Evolutionary conservation across 2,329 filamentous ascomycete genomes (phyloP), one percentile per base, ranked within the genome.

Genomic region (Stachybotrys chartarum): DNA sequence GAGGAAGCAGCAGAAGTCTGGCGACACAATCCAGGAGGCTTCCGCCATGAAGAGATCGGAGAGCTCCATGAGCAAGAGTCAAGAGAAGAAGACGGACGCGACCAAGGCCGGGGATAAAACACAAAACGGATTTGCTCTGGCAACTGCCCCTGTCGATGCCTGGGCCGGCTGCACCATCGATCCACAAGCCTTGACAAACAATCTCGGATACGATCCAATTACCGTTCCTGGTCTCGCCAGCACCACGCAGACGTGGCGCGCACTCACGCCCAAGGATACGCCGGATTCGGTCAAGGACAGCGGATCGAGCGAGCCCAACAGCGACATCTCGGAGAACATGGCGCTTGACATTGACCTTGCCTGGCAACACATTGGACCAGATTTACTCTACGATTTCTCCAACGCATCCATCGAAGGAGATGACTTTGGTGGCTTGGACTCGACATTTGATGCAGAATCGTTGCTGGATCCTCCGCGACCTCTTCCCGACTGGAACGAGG

Each of bases 211-310:
- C 18, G 69, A 71, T 47, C 66, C 64, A 46, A 42, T 14, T 4
- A 65, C 70, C 14, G 58, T 71, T 51, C 65, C 61, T 55, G 81
- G 77, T 17, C 73, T 79, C 3, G 77, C 83, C 54, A 74, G 75
- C 12, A 80, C 85, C 58, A 75, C 80, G 64, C 74, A 69, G 54
- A 70, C 80, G 8, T 84, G 82, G 61, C 77, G 78, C 18, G 76
- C 79, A 1, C 70, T 80, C 55, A 83, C 83, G 30, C 82, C 83
- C 0, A 83, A 84, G 57, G 82, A 86, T 63, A 86, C 84, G 7
- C 84, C 83, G 0, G 83, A 85, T 60, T 86, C 83, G 2, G 81
- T 75, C 67, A 84, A 85, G 65, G 82, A 86, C 55, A 79, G 78
- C 60, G 78, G 79, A 5, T 67, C 73, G 8, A 84, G 83, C 46